Evolutionary conservation across 768 basidiomycete species (phyloP).

Genomic region (Steccherinum ochraceum): DNA sequence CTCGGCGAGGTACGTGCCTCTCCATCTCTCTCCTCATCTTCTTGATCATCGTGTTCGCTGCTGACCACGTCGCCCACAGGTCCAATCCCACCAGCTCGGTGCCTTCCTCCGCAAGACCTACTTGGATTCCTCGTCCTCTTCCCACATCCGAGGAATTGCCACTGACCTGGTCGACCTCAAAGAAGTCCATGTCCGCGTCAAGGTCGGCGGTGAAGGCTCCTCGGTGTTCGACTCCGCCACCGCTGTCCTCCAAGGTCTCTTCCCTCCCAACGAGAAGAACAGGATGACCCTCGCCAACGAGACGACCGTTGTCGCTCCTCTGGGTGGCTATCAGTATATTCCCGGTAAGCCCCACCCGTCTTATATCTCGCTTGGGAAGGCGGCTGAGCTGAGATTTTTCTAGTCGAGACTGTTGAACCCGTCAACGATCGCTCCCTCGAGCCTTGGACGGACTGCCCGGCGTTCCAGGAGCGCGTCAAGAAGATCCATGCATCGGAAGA

Average conservation of each 20-base stretch:
- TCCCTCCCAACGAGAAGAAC: constrained; percentile 72
- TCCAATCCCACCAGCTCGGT: constrained; percentile 64
- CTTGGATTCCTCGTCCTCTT: constrained; percentile 57
- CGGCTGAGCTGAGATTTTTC: constrained; percentile 3
- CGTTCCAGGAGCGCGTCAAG: constrained; percentile 59
- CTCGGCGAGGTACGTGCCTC: constrained; percentile 55
- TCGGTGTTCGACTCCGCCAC: constrained; percentile 84
- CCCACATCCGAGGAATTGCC: constrained; percentile 57
- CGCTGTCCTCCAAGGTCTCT: constrained; percentile 80
- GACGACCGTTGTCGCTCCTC: constrained; percentile 61
- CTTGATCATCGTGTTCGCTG: background rate
- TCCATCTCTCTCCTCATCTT: too few relatives aligned
- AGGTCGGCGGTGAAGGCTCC: constrained; percentile 80
- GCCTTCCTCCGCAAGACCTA: constrained; percentile 56
- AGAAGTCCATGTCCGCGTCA: constrained; percentile 71
- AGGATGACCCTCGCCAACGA: constrained; percentile 76
- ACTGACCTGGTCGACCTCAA: constrained; percentile 66
- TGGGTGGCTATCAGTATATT: constrained; percentile 76
- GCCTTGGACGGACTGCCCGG: constrained; percentile 64
- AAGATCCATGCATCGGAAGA: constrained; percentile 54
- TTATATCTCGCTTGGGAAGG: background rate
- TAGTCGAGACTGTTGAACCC: constrained; percentile 84
- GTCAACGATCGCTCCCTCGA: constrained; percentile 78
- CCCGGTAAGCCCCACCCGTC: constrained; percentile 54
- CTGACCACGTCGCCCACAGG: constrained; percentile 29